Evolutionary conservation across 2,329 filamentous ascomycete genomes (phyloP).

Genomic region (Hypocrella siamensis): DNA sequence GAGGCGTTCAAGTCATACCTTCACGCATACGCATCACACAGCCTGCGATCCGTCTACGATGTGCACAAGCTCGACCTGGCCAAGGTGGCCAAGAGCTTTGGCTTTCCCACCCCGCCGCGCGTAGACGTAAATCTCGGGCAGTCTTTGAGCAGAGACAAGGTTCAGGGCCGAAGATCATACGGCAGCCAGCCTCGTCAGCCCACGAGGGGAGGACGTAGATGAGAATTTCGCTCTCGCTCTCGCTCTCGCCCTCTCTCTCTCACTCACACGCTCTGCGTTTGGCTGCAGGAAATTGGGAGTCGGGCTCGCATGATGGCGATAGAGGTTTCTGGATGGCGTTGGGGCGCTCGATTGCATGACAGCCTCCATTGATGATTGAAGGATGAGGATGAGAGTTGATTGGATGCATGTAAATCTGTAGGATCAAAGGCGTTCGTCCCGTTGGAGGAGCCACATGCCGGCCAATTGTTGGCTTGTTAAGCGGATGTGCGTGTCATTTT

Average conservation of each 20-base stretch:
- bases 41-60: slow-evolving; percentile 47
- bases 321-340: too few relatives aligned
- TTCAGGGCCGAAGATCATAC: slow-evolving; percentile 49
- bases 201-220: slow-evolving; percentile 8
- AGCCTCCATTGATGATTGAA: too few relatives aligned
- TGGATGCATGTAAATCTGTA: too few relatives aligned
- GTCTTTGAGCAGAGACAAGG: slow-evolving; percentile 60
- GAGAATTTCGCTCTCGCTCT: not conserved
- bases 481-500: too few relatives aligned
- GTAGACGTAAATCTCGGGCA: slow-evolving; percentile 75
- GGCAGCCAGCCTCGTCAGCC: slow-evolving; percentile 61
- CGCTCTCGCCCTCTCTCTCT: not conserved
- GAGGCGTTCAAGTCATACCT: slow-evolving; percentile 79
- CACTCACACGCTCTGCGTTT: not conserved
- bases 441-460: too few relatives aligned
- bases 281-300: too few relatives aligned
- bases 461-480: too few relatives aligned
- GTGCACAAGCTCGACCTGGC: slow-evolving; percentile 70
- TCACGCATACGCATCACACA: slow-evolving; percentile 78
- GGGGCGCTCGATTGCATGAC: too few relatives aligned
- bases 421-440: too few relatives aligned
- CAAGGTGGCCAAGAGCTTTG: slow-evolving; percentile 74
- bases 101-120: slow-evolving; percentile 60
- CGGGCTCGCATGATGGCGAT: too few relatives aligned
- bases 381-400: too few relatives aligned